A percentile compares a stretch with the other conserved stretches of the same genome.
phyloP scores from a whole-genome alignment of 106 monocot genomes.

The Iris macrosiphon region DNA sequence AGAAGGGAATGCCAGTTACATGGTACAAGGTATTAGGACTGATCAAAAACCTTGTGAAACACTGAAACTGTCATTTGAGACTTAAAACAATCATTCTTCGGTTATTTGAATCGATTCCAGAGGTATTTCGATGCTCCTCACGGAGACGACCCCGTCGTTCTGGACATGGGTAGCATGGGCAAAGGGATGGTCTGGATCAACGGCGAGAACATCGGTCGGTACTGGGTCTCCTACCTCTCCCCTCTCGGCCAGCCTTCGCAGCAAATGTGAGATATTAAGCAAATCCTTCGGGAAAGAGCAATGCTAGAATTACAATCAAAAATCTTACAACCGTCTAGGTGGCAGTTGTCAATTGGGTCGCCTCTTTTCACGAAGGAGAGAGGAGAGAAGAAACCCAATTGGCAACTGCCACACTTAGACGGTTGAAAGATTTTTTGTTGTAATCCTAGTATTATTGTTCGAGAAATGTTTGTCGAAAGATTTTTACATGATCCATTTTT shows the following conservation, averaged over 20 bases:
- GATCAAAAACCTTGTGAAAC: background rate
- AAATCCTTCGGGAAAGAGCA: too few species aligned
- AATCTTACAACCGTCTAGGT: too few species aligned
- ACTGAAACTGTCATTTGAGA: background rate
- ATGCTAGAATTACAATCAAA: too few species aligned
- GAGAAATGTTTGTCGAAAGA: too few species aligned
- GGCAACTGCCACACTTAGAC: too few species aligned
- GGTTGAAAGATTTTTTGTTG: too few species aligned
- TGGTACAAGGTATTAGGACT: conserved; percentile 49
- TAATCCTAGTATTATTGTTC: too few species aligned
- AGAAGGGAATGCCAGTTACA: conserved; percentile 15
- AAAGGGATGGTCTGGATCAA: conserved; percentile 87
- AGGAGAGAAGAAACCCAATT: too few species aligned
- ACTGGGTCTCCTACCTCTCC: conserved; percentile 60
- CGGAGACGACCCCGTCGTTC: conserved; percentile 52
- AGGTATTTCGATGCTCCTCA: conserved; percentile 65
- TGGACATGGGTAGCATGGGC: conserved; percentile 76
- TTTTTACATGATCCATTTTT: too few species aligned
- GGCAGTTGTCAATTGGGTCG: too few species aligned
- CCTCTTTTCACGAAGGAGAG: too few species aligned
- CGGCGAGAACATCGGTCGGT: conserved; percentile 68
- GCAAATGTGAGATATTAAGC: conserved; percentile 57
- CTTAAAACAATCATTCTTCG: background rate
- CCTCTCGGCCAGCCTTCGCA: conserved; percentile 74
- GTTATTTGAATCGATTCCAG: conserved; percentile 11